phyloP scores from a whole-genome alignment of 2,329 filamentous ascomycete genomes.

The Hypoxylon sp. region DNA sequence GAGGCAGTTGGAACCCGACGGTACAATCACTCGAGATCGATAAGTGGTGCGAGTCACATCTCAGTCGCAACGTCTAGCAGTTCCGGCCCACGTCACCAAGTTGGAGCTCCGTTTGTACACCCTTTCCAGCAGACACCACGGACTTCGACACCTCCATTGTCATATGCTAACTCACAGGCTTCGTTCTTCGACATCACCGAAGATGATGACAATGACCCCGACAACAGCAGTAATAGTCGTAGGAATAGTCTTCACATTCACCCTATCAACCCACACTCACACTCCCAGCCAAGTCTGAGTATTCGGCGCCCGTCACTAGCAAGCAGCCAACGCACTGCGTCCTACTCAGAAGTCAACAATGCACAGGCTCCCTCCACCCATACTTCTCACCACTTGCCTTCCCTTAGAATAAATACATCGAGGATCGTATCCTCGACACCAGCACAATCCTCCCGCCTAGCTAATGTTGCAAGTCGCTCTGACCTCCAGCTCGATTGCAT shows the following conservation, averaged over 20 bases:
- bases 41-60: conserved; percentile 70
- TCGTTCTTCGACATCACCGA: conserved; percentile 66
- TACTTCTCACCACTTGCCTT: conserved; percentile 40
- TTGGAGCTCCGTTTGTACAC: conserved; percentile 63
- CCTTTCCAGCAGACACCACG: conserved; percentile 76
- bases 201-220: conserved; percentile 63
- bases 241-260: conserved; percentile 49
- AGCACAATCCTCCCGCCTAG: conserved; percentile 57
- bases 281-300: conserved; percentile 52
- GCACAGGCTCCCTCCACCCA: conserved; percentile 46
- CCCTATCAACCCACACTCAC: conserved; percentile 46
- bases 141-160: conserved; percentile 71
- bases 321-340: conserved; percentile 59
- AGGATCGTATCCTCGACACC: conserved; percentile 52
- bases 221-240: conserved; percentile 60
- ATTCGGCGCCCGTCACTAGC: conserved; percentile 58
- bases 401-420: conserved; percentile 59
- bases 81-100: conserved; percentile 42
- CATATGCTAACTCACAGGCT: conserved; percentile 70
- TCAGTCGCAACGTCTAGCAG: conserved; percentile 70
- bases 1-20: conserved; percentile 55
- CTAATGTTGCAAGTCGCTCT: conserved; percentile 63
- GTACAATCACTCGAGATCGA: conserved; percentile 70
- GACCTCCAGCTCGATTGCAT: conserved; percentile 62
- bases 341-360: conserved; percentile 57